Conservation (phyloP, 2,329 filamentous ascomycete genomes). For the Leptosphaerulina australis region DNA sequence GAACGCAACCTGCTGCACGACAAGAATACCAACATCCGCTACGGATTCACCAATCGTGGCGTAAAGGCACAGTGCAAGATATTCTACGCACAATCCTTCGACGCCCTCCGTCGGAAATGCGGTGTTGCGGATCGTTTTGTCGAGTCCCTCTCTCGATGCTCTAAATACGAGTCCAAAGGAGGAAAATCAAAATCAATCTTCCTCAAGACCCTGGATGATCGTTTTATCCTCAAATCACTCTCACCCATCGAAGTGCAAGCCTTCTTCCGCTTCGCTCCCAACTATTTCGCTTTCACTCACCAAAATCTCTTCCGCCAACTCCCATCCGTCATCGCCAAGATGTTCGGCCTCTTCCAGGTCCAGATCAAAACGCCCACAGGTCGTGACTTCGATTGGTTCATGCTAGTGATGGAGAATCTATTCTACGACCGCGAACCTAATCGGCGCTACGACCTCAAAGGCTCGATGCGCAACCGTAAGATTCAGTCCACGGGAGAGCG, state of each 20-base stretch:
- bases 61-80: slow-evolving; percentile 98
- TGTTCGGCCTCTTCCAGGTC: slow-evolving; percentile 98
- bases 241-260: slow-evolving; percentile 91
- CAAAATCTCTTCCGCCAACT: slow-evolving; percentile 91
- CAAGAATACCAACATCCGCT: slow-evolving; percentile 92
- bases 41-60: slow-evolving; percentile 91
- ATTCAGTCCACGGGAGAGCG: slow-evolving; percentile 94
- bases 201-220: slow-evolving; percentile 92
- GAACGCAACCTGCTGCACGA: slow-evolving; percentile 83
- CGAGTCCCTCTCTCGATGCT: slow-evolving; percentile 90
- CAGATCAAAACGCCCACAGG: slow-evolving; percentile 97
- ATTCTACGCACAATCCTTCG: slow-evolving; percentile 97
- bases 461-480: slow-evolving; percentile 97
- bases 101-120: slow-evolving; percentile 89
- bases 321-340: slow-evolving; percentile 96
- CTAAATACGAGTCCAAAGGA: slow-evolving; percentile 98
- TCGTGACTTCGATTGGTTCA: slow-evolving; percentile 90
- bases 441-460: slow-evolving; percentile 85
- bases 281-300: slow-evolving; percentile 97
- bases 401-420: slow-evolving; percentile 95
- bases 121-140: slow-evolving; percentile 92
- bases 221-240: slow-evolving; percentile 89
- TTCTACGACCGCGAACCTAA: slow-evolving; percentile 94
- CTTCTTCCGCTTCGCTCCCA: slow-evolving; percentile 92
- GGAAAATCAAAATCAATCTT: slow-evolving; percentile 98